Evolutionary conservation across 2,329 filamentous ascomycete genomes (phyloP), one percentile per base, ranked within the genome.

Genomic region (Pleurostoma richardsiae): DNA sequence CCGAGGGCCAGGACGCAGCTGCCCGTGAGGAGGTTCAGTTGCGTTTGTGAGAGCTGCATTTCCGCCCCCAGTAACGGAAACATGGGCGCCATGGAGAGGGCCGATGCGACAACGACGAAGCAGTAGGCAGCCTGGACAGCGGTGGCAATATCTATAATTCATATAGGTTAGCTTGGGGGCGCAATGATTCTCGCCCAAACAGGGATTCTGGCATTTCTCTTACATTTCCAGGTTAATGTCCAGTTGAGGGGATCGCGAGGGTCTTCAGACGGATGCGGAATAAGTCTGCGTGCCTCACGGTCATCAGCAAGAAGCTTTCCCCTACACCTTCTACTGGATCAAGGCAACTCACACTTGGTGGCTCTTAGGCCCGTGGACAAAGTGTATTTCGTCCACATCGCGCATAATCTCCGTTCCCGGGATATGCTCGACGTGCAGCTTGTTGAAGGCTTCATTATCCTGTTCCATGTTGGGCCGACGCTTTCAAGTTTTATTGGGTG

Each of bases 321-420:
- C 19, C 19, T 19, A 2, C 19, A 19, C 19, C 19, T 19, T 19
- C 19, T 19, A 19, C 19, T 19, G 11, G 29, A 73, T 63, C 2
- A 76, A 72, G 30, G 68, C 27, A 39, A 61, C 64, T 29, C 55
- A 55, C 30, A 60, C 57, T 28, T 69, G 8, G n/a, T 36, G 33
- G 33, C 33, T 36, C n/a, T 36, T 36, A 8, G 33, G 33, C 33
- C 33, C 68, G 52, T 82, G 82, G 54, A 82, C 76, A 54, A 83
- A 83, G 59, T 82, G 79, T 60, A 80, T 76, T 2, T 65, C 66
- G n/a, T 77, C 79, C 29, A 82, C 71, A 66, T 83, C 56, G 29
- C 47, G 54, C 57, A 63, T 63, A 41, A 62, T 57, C 49, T 63
- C 61, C 3, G 48, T 40, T 10, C 54, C 56, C 10, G 50, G 42